Percentiles rank a stretch among this genome's conserved stretches.
Evolutionary conservation across 2,329 filamentous ascomycete species (phyloP).

Genomic region (Chrysosphaeria jannelii): DNA sequence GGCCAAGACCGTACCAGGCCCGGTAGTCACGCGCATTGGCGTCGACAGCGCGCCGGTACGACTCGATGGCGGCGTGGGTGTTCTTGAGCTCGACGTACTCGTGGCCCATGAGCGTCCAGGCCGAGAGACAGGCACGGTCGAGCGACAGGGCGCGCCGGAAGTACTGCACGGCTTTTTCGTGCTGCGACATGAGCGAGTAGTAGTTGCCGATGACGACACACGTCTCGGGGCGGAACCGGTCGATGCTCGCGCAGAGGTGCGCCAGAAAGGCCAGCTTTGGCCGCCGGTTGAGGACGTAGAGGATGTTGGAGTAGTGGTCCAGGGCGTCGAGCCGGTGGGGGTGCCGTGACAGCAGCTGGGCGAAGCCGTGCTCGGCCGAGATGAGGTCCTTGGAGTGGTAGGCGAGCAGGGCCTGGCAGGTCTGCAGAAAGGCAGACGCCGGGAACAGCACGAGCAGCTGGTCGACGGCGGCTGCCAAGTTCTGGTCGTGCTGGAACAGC

Average conservation of each 20-base stretch:
- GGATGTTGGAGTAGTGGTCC: conserved; percentile 89
- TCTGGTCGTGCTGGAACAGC: conserved; percentile 58
- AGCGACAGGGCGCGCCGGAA: conserved; percentile 78
- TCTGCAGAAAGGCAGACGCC: conserved; percentile 62
- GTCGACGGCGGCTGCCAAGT: conserved; percentile 42
- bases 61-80: conserved; percentile 90
- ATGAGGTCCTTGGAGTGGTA: conserved; percentile 74
- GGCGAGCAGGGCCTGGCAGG: conserved; percentile 59
- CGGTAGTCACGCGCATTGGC: conserved; percentile 90
- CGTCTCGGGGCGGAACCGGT: conserved; percentile 89
- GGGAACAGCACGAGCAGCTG: conserved; percentile 69
- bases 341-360: conserved; percentile 51
- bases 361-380: conserved; percentile 33
- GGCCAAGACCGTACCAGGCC: conserved; percentile 89
- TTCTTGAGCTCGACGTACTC: conserved; percentile 98
- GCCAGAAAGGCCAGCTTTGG: conserved; percentile 82
- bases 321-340: conserved; percentile 55
- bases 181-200: conserved; percentile 75
- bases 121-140: conserved; percentile 69
- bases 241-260: conserved; percentile 65
- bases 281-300: conserved; percentile 70
- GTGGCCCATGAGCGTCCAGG: conserved; percentile 97
- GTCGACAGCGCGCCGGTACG: conserved; percentile 81
- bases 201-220: conserved; percentile 95
- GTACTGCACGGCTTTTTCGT: conserved; percentile 95